phyloP scores from a whole-genome alignment of 331 rosid genomes.

The Malus hybrid region DNA sequence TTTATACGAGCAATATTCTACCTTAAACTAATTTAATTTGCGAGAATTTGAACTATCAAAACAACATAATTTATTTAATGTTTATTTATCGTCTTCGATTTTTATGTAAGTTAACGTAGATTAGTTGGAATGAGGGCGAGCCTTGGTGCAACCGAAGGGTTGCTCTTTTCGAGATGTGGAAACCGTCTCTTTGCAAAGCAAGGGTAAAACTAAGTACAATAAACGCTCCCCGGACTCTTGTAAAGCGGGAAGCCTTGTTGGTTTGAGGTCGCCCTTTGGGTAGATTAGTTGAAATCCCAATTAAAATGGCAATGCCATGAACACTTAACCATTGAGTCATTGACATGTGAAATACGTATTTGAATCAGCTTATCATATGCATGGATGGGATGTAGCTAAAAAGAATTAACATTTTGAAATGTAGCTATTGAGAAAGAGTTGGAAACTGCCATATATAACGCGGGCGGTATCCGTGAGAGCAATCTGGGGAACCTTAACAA shows the following conservation, averaged over 20 bases:
- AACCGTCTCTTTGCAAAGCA: no score
- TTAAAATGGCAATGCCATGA: not conserved
- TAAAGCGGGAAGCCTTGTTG: no score
- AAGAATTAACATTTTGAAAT: constrained; percentile 32
- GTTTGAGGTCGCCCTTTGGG: no score
- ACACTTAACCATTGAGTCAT: not conserved
- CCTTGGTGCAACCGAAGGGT: no score
- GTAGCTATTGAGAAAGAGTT: constrained; percentile 82
- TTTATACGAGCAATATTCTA: no score
- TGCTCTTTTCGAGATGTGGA: no score
- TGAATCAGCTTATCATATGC: constrained; percentile 14
- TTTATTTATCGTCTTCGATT: not conserved
- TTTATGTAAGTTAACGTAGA: not conserved
- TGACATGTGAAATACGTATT: constrained; percentile 4
- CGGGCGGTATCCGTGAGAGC: constrained; percentile 76
- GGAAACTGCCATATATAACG: constrained; percentile 76
- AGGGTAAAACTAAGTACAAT: no score
- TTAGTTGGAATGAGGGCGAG: no score
- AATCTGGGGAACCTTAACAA: constrained; percentile 74
- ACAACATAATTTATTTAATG: not conserved
- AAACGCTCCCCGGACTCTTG: no score
- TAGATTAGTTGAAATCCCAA: not conserved
- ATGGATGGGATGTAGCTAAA: constrained; percentile 24
- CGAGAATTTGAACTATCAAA: not conserved
- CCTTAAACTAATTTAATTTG: no score